Evolutionary conservation across 148 eudicot species (phyloP), one percentile per base, ranked within the genome.

Genomic region (Camellia japonica): DNA sequence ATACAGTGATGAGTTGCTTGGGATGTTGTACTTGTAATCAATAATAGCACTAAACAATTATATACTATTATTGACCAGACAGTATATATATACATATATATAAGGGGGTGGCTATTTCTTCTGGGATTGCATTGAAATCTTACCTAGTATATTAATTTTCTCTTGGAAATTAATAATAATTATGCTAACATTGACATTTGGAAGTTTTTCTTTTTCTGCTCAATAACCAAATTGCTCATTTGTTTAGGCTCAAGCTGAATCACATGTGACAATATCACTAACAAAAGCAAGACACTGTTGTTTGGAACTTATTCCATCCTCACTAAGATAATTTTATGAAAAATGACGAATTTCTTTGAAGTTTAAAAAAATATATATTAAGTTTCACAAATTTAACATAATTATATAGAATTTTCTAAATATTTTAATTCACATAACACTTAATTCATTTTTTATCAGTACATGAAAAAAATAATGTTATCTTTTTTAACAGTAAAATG

Each of bases 61-160:
- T 2, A 38, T 14, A 30, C 11, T 61, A 7, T 30, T 30, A 30
- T 30, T 30, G 38, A n/a, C 5, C 38, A 62, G 78, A 76, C 55
- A 62, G 59, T 76, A 46, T 15, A 10, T 76, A 61, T 16, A n/a
- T n/a, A n/a, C n/a, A n/a, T n/a, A n/a, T n/a, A n/a, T n/a, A n/a
- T n/a, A 63, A 15, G 0, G 46, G 30, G 30, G 0, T 30, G 30
- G 30, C 30, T 30, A 30, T 30, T 30, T 30, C 38, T 30, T 30
- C 38, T 41, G 78, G 78, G 69, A 59, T 51, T 62, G 52, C 69
- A 12, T 44, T 76, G 55, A 75, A 76, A 43, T 6, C 8, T 62
- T 15, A 6, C 49, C 19, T 38, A 9, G 7, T 76, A 23, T 58
- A 76, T 42, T 62, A 76, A 61, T 62, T 75, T 76, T 10, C 41